phyloP scores from a whole-genome alignment of 2,329 filamentous ascomycete species.

The Torrubiellomyces zombiae region DNA sequence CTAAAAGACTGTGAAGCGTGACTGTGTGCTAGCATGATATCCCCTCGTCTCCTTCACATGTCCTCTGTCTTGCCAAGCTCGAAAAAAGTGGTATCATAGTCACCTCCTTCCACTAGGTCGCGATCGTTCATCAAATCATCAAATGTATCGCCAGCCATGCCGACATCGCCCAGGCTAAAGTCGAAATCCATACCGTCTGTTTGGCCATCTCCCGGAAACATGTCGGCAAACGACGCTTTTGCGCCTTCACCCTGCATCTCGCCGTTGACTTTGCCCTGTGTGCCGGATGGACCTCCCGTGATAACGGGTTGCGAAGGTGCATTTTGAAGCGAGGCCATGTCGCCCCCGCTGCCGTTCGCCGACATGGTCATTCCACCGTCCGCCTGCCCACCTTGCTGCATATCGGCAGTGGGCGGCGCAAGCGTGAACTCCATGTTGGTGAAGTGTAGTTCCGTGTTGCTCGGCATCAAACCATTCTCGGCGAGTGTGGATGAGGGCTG shows the following conservation, averaged over 20 bases:
- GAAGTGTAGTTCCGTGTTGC: conserved; percentile 28
- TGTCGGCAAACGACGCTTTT: conserved; percentile 22
- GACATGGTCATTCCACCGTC: conserved; percentile 1
- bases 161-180: conserved; percentile 13
- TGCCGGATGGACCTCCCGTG: no score
- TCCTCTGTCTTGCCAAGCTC: conserved; percentile 15
- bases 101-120: conserved; percentile 24
- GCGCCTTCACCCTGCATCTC: conserved; percentile 13
- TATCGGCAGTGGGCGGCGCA: conserved; percentile 19
- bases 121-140: conserved; percentile 32
- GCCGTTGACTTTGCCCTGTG: conserved; percentile 8
- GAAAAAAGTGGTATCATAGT: conserved; percentile 32
- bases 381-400: conserved; percentile 1
- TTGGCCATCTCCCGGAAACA: conserved; percentile 28
- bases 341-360: conserved; percentile 1
- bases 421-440: conserved; percentile 41
- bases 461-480: conserved; percentile 6
- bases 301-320: no score
- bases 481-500: conserved; percentile 8
- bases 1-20: no score
- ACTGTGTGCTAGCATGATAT: no score
- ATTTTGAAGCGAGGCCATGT: no score
- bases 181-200: conserved; percentile 20
- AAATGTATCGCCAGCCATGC: conserved; percentile 23
- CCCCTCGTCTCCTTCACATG: no score